Percentiles rank a stretch among this genome's conserved stretches.
Conservation (phyloP, 768 basidiomycete species). For the Paxillus ammoniavirescens region DNA sequence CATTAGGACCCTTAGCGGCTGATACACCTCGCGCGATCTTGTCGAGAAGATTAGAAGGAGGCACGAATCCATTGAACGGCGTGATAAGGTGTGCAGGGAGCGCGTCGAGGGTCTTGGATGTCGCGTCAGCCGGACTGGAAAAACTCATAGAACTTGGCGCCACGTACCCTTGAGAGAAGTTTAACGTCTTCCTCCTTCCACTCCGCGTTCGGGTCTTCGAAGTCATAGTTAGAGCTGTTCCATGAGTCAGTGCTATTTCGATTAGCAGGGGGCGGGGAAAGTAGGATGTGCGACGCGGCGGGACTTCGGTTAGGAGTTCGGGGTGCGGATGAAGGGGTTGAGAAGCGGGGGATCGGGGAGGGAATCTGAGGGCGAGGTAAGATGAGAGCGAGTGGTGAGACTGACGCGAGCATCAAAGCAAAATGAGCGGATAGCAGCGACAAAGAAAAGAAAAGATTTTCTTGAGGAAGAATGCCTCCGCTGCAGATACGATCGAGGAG, state of each 20-base stretch:
- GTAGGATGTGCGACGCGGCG: slow-evolving; percentile 49
- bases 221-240: slow-evolving; percentile 73
- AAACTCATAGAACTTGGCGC: slow-evolving; percentile 1
- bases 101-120: slow-evolving; percentile 66
- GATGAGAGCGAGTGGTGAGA: slow-evolving; percentile 58
- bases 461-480: background rate
- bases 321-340: slow-evolving; percentile 44
- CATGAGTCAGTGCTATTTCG: slow-evolving; percentile 80
- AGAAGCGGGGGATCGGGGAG: slow-evolving; percentile 49
- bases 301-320: slow-evolving; percentile 64
- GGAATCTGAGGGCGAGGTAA: slow-evolving; percentile 54
- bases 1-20: slow-evolving; percentile 69
- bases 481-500: background rate
- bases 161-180: slow-evolving; percentile 62
- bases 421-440: slow-evolving; percentile 52
- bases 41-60: slow-evolving; percentile 83
- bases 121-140: slow-evolving; percentile 6
- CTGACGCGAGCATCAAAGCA: slow-evolving; percentile 39
- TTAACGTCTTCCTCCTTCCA: slow-evolving; percentile 76
- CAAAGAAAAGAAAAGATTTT: slow-evolving; percentile 16
- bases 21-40: slow-evolving; percentile 79
- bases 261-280: slow-evolving; percentile 38
- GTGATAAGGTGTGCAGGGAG: slow-evolving; percentile 83
- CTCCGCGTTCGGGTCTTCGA: slow-evolving; percentile 60
- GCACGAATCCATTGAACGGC: slow-evolving; percentile 81